Percentiles rank a stretch among this genome's conserved stretches.
Evolutionary conservation across 1,284 basidiomycete species (phyloP).

Genomic region (Bothia castanella): DNA sequence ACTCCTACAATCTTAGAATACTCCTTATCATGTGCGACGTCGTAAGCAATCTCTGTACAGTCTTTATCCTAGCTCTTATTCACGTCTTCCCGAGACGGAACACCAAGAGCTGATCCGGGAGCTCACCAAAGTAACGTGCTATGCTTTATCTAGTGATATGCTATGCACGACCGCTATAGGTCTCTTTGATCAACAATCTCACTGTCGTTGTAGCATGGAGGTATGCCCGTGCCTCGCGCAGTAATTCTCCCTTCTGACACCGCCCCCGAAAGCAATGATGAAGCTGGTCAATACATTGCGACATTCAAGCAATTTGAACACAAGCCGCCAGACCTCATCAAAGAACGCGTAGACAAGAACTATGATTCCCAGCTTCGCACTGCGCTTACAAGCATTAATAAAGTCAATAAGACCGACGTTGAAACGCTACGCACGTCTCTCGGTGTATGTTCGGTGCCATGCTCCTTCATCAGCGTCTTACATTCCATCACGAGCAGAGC

Average conservation of each 20-base stretch:
- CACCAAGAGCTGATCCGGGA: constrained; percentile 90
- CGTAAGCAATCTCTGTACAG: constrained; percentile 46
- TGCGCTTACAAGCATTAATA: constrained; percentile 86
- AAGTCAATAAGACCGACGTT: constrained; percentile 97
- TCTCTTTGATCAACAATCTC: constrained; percentile 87
- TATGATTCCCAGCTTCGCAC: constrained; percentile 79
- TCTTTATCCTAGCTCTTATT: not conserved
- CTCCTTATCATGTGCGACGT: constrained; percentile 93
- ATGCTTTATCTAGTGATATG: constrained; percentile 5
- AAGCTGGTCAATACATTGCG: constrained; percentile 88
- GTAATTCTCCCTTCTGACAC: constrained; percentile 1
- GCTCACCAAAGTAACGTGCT: constrained; percentile 70
- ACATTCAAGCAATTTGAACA: constrained; percentile 93
- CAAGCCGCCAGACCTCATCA: constrained; percentile 90
- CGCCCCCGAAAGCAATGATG: constrained; percentile 61
- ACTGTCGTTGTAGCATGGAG: constrained; percentile 93
- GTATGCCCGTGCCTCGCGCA: constrained; percentile 38
- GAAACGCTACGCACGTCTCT: constrained; percentile 90
- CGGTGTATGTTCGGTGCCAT: constrained; percentile 59
- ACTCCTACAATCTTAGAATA: constrained; percentile 79
- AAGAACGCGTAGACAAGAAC: constrained; percentile 88
- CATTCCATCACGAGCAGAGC: constrained; percentile 50
- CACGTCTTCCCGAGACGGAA: constrained; percentile 57
- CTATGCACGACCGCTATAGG: constrained; percentile 37
- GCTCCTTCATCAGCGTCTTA: constrained; percentile 6